phyloP scores from a whole-genome alignment of 352 stramenopile species.

The Pythium sp. region DNA sequence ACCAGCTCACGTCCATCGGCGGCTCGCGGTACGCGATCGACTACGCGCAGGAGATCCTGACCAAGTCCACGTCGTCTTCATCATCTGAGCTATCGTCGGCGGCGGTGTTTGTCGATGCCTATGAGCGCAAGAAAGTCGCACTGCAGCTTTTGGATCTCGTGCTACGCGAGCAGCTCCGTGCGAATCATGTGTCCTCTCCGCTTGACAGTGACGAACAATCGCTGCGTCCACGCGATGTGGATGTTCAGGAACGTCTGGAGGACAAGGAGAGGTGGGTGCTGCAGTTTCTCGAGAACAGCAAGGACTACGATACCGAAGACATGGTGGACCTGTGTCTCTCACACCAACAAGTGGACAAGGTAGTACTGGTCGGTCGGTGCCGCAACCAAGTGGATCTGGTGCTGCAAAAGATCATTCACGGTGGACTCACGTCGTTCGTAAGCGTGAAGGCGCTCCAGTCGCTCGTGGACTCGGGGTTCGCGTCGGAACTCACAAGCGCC shows the following conservation, averaged over 20 bases:
- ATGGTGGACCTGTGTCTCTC: conserved; percentile 70
- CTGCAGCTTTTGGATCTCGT: conserved; percentile 55
- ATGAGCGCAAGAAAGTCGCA: conserved; percentile 50
- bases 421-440: conserved; percentile 43
- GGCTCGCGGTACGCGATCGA: conserved; percentile 54
- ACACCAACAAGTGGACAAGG: conserved; percentile 65
- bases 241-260: conserved; percentile 18
- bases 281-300: conserved; percentile 50
- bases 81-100: conserved; percentile 18
- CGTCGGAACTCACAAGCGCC: conserved; percentile 33
- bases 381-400: conserved; percentile 46
- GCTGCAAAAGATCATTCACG: conserved; percentile 50
- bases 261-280: conserved; percentile 50
- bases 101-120: conserved; percentile 25
- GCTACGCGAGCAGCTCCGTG: conserved; percentile 54
- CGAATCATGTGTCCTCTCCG: conserved; percentile 7
- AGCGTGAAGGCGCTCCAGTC: conserved; percentile 31
- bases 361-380: conserved; percentile 48
- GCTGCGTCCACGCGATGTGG: conserved; percentile 19
- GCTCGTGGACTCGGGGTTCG: conserved; percentile 43
- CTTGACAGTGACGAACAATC: conserved; percentile 13
- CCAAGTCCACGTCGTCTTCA: background rate
- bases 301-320: conserved; percentile 55
- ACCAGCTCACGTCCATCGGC: conserved; percentile 61
- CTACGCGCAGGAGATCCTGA: conserved; percentile 55